phyloP scores from a whole-genome alignment of 1,284 basidiomycete species.

The Leccinum huronense region DNA sequence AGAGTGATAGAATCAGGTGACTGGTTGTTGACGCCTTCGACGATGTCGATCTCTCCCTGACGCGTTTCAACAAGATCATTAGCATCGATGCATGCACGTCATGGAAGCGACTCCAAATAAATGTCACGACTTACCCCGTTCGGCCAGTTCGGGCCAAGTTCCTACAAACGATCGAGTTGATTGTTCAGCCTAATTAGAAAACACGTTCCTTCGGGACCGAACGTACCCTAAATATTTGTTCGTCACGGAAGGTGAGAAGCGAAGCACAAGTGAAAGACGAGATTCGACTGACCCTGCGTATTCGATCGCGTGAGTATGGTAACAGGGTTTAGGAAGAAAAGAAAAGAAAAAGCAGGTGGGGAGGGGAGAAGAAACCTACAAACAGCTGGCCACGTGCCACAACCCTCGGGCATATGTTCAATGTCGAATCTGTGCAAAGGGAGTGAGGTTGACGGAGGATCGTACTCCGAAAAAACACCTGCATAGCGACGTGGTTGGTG shows the following conservation, averaged over 20 bases:
- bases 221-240: constrained; percentile 16
- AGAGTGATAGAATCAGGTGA: constrained; percentile 56
- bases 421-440: constrained; percentile 34
- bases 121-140: constrained; percentile 16
- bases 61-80: neutral
- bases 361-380: constrained; percentile 17
- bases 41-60: constrained; percentile 60
- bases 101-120: neutral
- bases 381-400: constrained; percentile 41
- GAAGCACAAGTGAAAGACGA: neutral
- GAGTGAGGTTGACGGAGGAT: neutral
- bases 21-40: constrained; percentile 66
- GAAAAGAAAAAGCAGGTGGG: neutral
- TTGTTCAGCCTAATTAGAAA: neutral
- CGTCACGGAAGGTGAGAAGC: constrained; percentile 7
- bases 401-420: constrained; percentile 40
- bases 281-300: constrained; percentile 24
- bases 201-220: neutral
- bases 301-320: neutral
- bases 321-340: neutral
- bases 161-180: constrained; percentile 12
- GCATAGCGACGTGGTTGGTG: constrained; percentile 38
- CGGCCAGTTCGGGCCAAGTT: constrained; percentile 29
- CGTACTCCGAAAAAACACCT: constrained; percentile 7
- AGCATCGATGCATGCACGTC: neutral